Evolutionary conservation across 257 asterid species (phyloP).

Genomic region (Jaltomata sinuosa): DNA sequence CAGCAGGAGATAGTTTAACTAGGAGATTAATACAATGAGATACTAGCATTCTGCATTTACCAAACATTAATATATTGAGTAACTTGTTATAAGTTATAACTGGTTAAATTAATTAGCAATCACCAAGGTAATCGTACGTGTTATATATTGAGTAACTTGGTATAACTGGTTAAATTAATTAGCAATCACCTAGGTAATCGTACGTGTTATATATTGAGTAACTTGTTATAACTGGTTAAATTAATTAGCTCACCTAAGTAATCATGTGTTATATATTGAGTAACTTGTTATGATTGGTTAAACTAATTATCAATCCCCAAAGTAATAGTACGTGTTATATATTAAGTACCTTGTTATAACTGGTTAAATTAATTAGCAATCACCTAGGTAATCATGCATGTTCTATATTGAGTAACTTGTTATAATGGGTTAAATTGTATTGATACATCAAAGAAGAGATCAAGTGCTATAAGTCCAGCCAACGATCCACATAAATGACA

Average conservation of each 20-base stretch:
- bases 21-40: neutral
- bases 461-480: neutral
- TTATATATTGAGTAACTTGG: neutral
- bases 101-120: too few relatives aligned
- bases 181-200: too few relatives aligned
- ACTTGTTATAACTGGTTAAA: neutral
- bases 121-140: neutral
- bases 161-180: neutral
- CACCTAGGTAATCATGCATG: neutral
- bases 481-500: neutral
- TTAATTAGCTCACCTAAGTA: too few relatives aligned
- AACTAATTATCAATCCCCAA: too few relatives aligned
- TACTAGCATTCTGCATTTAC: neutral
- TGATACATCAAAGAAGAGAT: neutral
- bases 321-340: too few relatives aligned
- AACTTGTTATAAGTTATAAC: too few relatives aligned
- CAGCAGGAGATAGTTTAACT: neutral
- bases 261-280: too few relatives aligned
- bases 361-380: too few relatives aligned
- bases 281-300: too few relatives aligned
- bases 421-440: neutral
- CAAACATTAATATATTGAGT: neutral
- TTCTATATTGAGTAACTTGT: neutral
- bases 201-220: neutral
- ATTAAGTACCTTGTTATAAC: too few relatives aligned